Base-by-base conservation (phyloP, 345 rosid genomes). In the Tarenaya hassleriana region DNA sequence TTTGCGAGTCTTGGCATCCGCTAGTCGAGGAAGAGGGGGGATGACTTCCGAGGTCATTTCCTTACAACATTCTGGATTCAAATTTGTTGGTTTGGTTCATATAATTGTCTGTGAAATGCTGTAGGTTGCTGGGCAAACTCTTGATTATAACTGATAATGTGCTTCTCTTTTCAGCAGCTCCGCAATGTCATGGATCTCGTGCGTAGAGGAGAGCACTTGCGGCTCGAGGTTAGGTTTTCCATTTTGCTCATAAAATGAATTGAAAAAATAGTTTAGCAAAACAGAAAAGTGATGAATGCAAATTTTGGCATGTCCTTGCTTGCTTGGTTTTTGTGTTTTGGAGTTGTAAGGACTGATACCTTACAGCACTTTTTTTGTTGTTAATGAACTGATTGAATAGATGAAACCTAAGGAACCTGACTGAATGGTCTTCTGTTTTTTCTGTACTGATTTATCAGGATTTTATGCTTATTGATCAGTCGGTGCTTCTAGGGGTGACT, bases 151-250 rank as follows among this genome's bases (percentile, higher is more conserved):
- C 68, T 80, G 52, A 75, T 20, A 19, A 4, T 60, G 29, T 53
- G 15, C 52, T 58, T 58, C 44, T 47, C 14, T 29, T 41, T 61
- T 57, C 54, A 52, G 71, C 79, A 86, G 86, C 66, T 90, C 55
- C 84, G 88, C 37, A 77, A 60, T 73, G 79, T 80, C 70, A 64
- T 86, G 86, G 95, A 82, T 64, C 77, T 83, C 34, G 78, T 90
- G 88, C 94, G 84, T 11, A 73, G 94, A 67, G 82, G 84, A 9
- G 94, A 88, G 70, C 70, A 70, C 66, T 69, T 90, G 75, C 90
- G 78, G 20, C 46, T 83, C 38, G 94, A 86, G 95, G 97, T 86
- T 62, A 62, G 79, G 5, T 46, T 40, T 33, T 29, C 3, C 9
- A 38, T 58, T 34, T 31, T 32, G 10, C 12, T 50, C 35, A 20